Evolutionary conservation across 306 rosid genomes (phyloP).

Genomic region (Lithocarpus polystachyus): DNA sequence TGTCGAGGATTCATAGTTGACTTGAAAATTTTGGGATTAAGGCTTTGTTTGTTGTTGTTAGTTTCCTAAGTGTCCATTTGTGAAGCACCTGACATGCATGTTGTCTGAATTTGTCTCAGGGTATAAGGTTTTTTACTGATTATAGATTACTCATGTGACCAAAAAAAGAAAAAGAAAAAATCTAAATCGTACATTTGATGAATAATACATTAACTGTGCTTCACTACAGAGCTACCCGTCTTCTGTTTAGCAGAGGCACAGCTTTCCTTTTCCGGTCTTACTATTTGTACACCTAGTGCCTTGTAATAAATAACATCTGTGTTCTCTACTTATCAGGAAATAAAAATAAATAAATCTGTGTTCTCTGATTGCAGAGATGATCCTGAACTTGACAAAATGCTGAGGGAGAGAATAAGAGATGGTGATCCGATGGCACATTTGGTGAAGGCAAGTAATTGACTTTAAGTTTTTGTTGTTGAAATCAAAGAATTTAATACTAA

Average conservation of each 20-base stretch:
- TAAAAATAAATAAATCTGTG: background rate
- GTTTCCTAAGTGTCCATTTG: too few species aligned
- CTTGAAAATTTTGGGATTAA: too few species aligned
- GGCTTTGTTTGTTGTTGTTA: too few species aligned
- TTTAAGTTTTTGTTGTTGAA: constrained; percentile 1
- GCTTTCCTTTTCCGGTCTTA: background rate
- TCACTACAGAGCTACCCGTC: background rate
- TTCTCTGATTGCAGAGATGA: constrained; percentile 63
- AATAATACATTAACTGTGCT: background rate
- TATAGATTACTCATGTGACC: background rate
- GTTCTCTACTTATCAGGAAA: background rate
- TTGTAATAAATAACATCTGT: background rate
- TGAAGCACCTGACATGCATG: too few species aligned
- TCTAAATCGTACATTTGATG: background rate
- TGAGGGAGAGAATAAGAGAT: constrained; percentile 80
- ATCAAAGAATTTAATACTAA: constrained; percentile 11
- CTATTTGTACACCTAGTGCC: background rate
- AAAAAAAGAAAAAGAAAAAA: too few species aligned
- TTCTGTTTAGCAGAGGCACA: background rate
- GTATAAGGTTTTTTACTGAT: background rate
- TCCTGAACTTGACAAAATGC: constrained; percentile 70
- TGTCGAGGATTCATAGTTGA: too few species aligned
- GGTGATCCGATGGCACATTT: constrained; percentile 97
- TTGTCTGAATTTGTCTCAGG: too few species aligned
- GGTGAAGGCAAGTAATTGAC: constrained; percentile 62